Conservation (phyloP, 78 protist genomes). For the Parvularia atlantis region DNA sequence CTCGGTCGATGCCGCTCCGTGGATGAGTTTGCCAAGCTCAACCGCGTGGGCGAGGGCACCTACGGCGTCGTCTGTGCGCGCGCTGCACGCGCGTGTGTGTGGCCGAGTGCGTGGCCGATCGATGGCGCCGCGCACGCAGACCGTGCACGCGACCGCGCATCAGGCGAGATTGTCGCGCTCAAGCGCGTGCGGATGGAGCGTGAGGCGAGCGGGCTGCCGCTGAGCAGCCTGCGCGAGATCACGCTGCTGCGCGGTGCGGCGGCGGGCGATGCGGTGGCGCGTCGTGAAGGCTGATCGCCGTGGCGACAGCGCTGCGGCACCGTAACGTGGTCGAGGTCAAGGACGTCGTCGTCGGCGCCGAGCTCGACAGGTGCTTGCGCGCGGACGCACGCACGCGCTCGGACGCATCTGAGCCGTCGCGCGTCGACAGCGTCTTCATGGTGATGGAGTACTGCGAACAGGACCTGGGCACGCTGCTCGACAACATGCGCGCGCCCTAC, state of each 20-base stretch:
- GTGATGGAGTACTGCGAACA: conserved; percentile 38
- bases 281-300: too few species aligned
- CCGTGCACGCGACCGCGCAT: not conserved
- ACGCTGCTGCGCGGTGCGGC: not conserved
- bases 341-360: conserved; percentile 5
- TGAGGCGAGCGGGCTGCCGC: not conserved
- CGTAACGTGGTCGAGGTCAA: not conserved
- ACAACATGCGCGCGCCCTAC: not conserved
- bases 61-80: not conserved
- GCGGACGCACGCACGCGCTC: not conserved
- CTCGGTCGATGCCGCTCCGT: not conserved
- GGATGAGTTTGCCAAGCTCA: not conserved
- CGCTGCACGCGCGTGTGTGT: too few species aligned
- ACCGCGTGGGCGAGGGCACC: not conserved
- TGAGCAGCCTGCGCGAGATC: conserved; percentile 11
- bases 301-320: not conserved
- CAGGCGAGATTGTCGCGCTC: conserved; percentile 4
- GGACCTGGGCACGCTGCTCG: conserved; percentile 22
- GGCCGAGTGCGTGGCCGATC: not conserved
- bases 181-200: conserved; percentile 9
- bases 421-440: not conserved
- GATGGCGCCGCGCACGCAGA: not conserved
- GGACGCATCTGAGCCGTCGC: not conserved
- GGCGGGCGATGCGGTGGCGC: too few species aligned
- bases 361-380: not conserved